A percentile compares a stretch with the other conserved stretches of the same genome.
Evolutionary conservation across 805 yeast species (phyloP).

Genomic region (Kazachstania bromeliacearum): DNA sequence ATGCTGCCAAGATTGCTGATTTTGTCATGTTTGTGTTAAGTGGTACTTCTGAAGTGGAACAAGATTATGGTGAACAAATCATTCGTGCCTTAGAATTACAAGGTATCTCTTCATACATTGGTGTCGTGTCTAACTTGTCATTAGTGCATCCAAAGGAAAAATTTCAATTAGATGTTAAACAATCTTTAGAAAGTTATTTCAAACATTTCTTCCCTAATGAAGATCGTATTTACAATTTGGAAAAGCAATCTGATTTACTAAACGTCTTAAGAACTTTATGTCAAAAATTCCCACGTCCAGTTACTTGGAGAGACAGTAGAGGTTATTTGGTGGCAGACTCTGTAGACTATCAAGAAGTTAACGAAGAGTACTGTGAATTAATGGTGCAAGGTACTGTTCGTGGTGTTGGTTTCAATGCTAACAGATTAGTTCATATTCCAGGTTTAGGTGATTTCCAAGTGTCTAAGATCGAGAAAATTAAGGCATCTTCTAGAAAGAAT

Average conservation of each 20-base stretch:
- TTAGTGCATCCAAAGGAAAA: slow-evolving; percentile 62
- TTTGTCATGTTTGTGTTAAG: slow-evolving; percentile 84
- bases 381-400: slow-evolving; percentile 77
- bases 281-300: slow-evolving; percentile 76
- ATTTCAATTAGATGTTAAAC: slow-evolving; percentile 60
- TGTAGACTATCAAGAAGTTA: slow-evolving; percentile 30
- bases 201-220: slow-evolving; percentile 72
- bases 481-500: slow-evolving; percentile 24
- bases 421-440: slow-evolving; percentile 76
- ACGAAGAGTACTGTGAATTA: slow-evolving; percentile 31
- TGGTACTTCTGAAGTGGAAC: slow-evolving; percentile 74
- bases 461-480: slow-evolving; percentile 49
- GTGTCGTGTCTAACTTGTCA: slow-evolving; percentile 68
- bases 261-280: slow-evolving; percentile 69
- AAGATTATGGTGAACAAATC: slow-evolving; percentile 75
- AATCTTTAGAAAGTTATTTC: slow-evolving; percentile 56
- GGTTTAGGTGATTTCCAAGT: slow-evolving; percentile 85
- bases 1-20: slow-evolving; percentile 84
- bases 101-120: slow-evolving; percentile 77
- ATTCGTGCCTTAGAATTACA: slow-evolving; percentile 83
- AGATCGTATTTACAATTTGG: slow-evolving; percentile 68
- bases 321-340: slow-evolving; percentile 77
- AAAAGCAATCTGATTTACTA: slow-evolving; percentile 54
- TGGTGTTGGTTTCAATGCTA: slow-evolving; percentile 73
- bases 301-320: slow-evolving; percentile 89